phyloP scores from a whole-genome alignment of 208 protist genomes.

The Trypanosoma rangeli region DNA sequence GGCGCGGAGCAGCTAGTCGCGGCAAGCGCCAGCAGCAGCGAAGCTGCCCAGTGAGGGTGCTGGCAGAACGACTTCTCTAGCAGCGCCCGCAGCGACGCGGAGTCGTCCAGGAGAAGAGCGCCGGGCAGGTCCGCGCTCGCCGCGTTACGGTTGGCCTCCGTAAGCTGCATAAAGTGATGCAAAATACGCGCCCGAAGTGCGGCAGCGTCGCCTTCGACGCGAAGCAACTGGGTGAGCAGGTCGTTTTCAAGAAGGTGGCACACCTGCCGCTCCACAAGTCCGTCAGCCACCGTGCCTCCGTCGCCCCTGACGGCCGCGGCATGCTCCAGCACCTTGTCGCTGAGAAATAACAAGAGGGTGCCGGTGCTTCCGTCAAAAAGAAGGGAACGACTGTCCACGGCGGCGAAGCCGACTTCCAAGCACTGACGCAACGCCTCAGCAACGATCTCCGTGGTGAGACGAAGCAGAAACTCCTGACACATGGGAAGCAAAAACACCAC shows the following conservation, averaged over 20 bases:
- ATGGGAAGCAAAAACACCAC: conserved; percentile 26
- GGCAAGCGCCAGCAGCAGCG: conserved; percentile 24
- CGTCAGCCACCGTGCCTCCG: background rate
- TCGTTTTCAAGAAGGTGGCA: conserved; percentile 15
- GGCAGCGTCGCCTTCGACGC: background rate
- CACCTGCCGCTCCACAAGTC: conserved; percentile 9
- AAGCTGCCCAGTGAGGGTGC: conserved; percentile 28
- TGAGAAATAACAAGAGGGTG: conserved; percentile 13
- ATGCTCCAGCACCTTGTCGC: conserved; percentile 10
- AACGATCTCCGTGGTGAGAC: conserved; percentile 17
- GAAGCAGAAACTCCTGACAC: conserved; percentile 5
- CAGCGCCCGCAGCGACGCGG: conserved; percentile 10
- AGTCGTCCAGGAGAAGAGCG: conserved; percentile 9
- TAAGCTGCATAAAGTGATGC: conserved; percentile 19
- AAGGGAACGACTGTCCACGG: background rate
- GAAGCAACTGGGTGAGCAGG: conserved; percentile 20
- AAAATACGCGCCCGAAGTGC: conserved; percentile 5
- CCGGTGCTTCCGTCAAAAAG: background rate
- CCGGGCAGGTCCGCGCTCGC: background rate
- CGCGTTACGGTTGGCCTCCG: conserved; percentile 8
- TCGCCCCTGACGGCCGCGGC: background rate
- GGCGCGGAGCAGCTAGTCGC: conserved; percentile 14
- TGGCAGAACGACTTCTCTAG: conserved; percentile 16
- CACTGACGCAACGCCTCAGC: conserved; percentile 21
- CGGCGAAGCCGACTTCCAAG: background rate